A percentile compares a stretch with the other conserved stretches of the same genome.
Conservation (phyloP, 306 rosid species). For the Vigna reflexopilosa region DNA sequence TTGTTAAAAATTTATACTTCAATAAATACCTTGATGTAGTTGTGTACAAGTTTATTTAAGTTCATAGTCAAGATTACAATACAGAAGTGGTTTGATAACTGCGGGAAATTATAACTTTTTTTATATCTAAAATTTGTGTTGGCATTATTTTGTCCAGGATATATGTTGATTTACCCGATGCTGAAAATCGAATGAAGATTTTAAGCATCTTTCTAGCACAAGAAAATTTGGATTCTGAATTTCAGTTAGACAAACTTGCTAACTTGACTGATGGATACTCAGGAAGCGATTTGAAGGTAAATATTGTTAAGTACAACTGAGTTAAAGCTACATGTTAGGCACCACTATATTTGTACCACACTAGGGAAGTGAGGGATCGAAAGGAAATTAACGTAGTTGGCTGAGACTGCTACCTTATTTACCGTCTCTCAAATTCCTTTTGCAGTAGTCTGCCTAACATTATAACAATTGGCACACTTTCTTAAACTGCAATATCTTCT, state of each 20-base stretch:
- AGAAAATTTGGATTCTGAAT: slow-evolving; percentile 74
- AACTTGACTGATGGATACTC: slow-evolving; percentile 92
- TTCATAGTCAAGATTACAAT: background rate
- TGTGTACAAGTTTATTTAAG: slow-evolving; percentile 5
- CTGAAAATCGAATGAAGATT: slow-evolving; percentile 86
- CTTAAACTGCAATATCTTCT: slow-evolving; percentile 22
- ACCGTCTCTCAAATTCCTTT: slow-evolving; percentile 16
- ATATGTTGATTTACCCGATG: slow-evolving; percentile 94
- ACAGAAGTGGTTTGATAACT: slow-evolving; percentile 23
- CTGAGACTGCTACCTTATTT: slow-evolving; percentile 9
- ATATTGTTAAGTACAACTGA: slow-evolving; percentile 19
- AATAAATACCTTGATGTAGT: background rate
- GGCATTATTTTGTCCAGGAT: slow-evolving; percentile 60
- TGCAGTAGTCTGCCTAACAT: background rate
- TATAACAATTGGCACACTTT: slow-evolving; percentile 14
- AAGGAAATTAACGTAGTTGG: background rate
- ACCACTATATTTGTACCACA: background rate
- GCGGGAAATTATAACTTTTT: slow-evolving; percentile 6
- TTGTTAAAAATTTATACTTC: background rate
- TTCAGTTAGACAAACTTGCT: slow-evolving; percentile 82
- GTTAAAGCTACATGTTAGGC: background rate
- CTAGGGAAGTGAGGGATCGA: background rate
- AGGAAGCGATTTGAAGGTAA: slow-evolving; percentile 97
- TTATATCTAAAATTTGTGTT: slow-evolving; percentile 38
- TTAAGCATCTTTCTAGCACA: slow-evolving; percentile 83